phyloP scores from a whole-genome alignment of 371 early-diverging fungal genomes.

The Basidiobolus meristosporus region DNA sequence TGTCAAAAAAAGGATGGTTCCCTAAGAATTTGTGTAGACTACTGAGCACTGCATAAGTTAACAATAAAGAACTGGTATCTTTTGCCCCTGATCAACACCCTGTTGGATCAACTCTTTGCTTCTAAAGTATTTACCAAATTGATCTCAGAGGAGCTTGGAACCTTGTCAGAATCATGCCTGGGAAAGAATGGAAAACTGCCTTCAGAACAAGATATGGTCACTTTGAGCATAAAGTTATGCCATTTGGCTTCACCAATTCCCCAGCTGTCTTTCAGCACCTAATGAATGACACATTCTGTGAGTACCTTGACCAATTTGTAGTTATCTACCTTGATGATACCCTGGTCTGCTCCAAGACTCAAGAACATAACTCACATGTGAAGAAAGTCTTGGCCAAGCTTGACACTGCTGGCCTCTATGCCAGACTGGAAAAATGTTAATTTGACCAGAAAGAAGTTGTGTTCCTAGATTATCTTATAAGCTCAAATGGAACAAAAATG shows the following conservation, averaged over 20 bases:
- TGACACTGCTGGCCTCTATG: too few relatives aligned
- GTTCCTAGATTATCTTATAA: constrained; percentile 21
- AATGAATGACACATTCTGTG: constrained; percentile 13
- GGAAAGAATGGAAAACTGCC: constrained; percentile 11
- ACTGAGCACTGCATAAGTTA: constrained; percentile 3
- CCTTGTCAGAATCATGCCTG: constrained; percentile 5
- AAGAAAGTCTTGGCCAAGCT: too few relatives aligned
- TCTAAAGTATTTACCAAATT: constrained; percentile 10
- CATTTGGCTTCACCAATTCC: constrained; percentile 22
- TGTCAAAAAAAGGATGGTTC: constrained; percentile 13
- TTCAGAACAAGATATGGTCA: constrained; percentile 15
- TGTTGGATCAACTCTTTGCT: constrained; percentile 8
- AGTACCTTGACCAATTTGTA: constrained; percentile 14
- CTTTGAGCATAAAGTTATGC: constrained; percentile 18
- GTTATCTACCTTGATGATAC: constrained; percentile 34
- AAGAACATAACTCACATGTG: constrained; percentile 18
- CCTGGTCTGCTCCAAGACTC: constrained; percentile 19
- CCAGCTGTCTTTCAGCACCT: constrained; percentile 19
- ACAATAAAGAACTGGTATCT: constrained; percentile 10
- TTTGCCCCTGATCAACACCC: constrained; percentile 13
- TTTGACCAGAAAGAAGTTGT: too few relatives aligned
- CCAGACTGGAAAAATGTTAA: too few relatives aligned
- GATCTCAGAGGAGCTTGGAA: constrained; percentile 14
- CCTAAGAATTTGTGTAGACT: constrained; percentile 6
- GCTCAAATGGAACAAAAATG: constrained; percentile 6